Evolutionary conservation across 306 rosid genomes (phyloP), one percentile per base, ranked within the genome.

Genomic region (Inga leiocalycina): DNA sequence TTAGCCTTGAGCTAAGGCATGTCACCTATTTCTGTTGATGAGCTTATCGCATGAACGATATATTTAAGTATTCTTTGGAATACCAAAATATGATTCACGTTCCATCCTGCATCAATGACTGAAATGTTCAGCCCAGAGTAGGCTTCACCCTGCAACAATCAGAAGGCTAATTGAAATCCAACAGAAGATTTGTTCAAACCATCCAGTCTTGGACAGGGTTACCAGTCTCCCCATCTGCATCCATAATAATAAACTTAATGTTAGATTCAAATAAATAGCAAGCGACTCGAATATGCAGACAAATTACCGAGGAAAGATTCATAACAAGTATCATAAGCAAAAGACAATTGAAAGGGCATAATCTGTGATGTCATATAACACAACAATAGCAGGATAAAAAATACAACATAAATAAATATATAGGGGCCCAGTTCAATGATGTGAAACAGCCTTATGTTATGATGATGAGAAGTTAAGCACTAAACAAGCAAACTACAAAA

Each of bases 141-240:
- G 56, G 54, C 61, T 34, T 46, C 80, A 27, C 12, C 83, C 72
- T 65, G 80, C 71, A 70, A 24, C 61, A 20, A 75, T 64, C 14
- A 69, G 57, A 48, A 70, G 66, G 77, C 74, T 17, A 39, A 52
- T 32, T 14, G 65, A 76, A 71, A 61, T 27, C 16, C 24, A 11
- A 24, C 44, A 24, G 17, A 27, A 72, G 73, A 44, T 68, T 74
- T 73, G 32, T 14, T 74, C 51, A 51, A n/a, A 34, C 78, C 80
- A 69, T 68, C 35, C 30, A 45, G 67, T 70, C 82, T 77, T 32
- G 14, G 74, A 64, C 68, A 76, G 64, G 57, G 44, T 69, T 83
- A 66, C 70, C 68, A 79, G 84, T 64, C 19, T 78, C 73, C 79
- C 61, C 81, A 87, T 84, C 94, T 92, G 93, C 89, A 89, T 85